A percentile compares a stretch with the other conserved stretches of the same genome.
Conservation (phyloP, 108 stramenopile species). For the Parmales sp. region DNA sequence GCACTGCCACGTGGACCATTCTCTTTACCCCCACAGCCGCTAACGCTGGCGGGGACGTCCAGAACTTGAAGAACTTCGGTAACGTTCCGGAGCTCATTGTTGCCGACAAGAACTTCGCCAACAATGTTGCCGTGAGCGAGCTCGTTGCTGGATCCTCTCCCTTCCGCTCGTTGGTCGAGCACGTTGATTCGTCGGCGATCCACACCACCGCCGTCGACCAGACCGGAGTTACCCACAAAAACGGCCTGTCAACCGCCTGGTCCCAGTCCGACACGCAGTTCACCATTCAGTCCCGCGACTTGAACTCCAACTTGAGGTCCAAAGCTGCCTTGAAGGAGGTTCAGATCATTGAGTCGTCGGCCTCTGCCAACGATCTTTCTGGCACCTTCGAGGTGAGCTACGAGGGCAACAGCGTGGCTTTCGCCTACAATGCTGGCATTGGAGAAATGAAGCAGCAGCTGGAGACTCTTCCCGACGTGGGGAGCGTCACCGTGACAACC, state of each 20-base stretch:
- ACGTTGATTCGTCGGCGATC: conserved; percentile 19
- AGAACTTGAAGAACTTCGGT: conserved; percentile 35
- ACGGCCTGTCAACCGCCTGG: conserved; percentile 33
- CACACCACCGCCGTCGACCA: conserved; percentile 38
- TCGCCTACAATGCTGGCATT: conserved; percentile 25
- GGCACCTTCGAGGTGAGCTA: conserved; percentile 44
- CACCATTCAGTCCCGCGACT: conserved; percentile 47
- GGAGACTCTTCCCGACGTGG: conserved; percentile 44
- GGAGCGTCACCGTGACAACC: conserved; percentile 43
- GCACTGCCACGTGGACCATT: not conserved
- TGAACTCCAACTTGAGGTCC: conserved; percentile 36
- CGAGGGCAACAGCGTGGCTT: conserved; percentile 14
- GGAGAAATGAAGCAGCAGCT: conserved; percentile 40
- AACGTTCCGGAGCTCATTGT: conserved; percentile 23
- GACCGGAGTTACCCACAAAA: conserved; percentile 24
- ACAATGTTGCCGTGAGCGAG: conserved; percentile 13
- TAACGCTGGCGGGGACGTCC: not conserved
- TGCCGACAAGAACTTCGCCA: not conserved
- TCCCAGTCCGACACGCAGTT: conserved; percentile 35
- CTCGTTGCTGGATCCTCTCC: conserved; percentile 21
- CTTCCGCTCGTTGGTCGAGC: conserved; percentile 38
- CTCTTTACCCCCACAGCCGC: not conserved
- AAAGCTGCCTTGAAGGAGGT: conserved; percentile 43
- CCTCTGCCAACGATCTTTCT: conserved; percentile 22
- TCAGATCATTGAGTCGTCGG: conserved; percentile 52